Evolutionary conservation across 768 basidiomycete genomes (phyloP), one percentile per base, ranked within the genome.

Genomic region (Pholiota microspora): DNA sequence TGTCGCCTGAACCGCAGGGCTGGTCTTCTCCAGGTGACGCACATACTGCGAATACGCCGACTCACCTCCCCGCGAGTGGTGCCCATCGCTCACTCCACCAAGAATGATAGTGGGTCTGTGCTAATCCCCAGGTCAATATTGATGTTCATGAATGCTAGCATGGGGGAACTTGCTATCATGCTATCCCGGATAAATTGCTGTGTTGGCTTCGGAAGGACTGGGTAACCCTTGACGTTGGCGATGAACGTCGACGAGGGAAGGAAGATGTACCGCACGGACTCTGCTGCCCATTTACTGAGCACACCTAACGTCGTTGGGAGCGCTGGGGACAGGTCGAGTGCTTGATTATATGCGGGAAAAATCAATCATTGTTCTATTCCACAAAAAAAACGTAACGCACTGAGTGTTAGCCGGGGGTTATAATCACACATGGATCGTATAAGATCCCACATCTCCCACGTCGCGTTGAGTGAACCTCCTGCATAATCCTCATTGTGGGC

Each of bases 381-480:
- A 44, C 36, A 47, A 35, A 49, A 24, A 55, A 32, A 16, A 23
- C 25, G 38, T 28, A 45, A 71, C 79, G 60, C 68, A 93, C 91
- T 86, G 53, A 92, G 65, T 2, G 86, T 86, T 56, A 94, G 64
- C 24, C 90, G 81, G 27, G 79, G 74, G 65, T 83, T 84, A 69
- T 94, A 96, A 54, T 87, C 87, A 69, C 97, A 99, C 29, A 96
- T 80, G 2, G 88, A 86, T 56, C 95, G 79, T 54, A 99, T 92
- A 45, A 88, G 80, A 68, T 98, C 97, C 97, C 97, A 99, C 84
- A 95, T 96, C 68, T 98, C 97, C 96, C 97, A 99, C 0, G 90
- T 92, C 5, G 77, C 80, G 62, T 86, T 85, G 49, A 90, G 71
- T 57, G 86, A 82, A 7, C 72, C 74, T 59, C 84, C 84, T 36